phyloP scores from a whole-genome alignment of 768 basidiomycete genomes.

The Psilocybe sp. region DNA sequence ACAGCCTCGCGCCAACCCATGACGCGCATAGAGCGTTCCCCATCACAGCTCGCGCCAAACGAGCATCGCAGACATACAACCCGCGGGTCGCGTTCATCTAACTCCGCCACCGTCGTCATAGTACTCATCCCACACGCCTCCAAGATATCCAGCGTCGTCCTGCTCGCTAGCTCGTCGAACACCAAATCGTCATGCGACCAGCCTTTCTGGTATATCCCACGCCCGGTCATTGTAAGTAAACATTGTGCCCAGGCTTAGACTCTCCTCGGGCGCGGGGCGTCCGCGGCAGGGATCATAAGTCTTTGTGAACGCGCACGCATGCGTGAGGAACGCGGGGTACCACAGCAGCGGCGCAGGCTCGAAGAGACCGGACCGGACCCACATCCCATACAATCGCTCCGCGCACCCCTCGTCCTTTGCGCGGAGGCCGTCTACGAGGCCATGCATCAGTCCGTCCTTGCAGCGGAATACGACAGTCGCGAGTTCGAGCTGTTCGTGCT shows the following conservation, averaged over 20 bases:
- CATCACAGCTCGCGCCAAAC: slow-evolving; percentile 29
- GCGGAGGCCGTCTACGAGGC: slow-evolving; percentile 8
- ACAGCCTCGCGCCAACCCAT: slow-evolving; percentile 33
- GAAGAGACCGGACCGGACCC: neutral
- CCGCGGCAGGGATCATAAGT: neutral
- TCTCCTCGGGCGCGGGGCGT: slow-evolving; percentile 8
- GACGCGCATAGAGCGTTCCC: slow-evolving; percentile 25
- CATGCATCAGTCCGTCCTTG: slow-evolving; percentile 7
- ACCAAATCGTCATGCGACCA: slow-evolving; percentile 23
- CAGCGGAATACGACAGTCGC: slow-evolving; percentile 30
- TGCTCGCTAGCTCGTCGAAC: slow-evolving; percentile 28
- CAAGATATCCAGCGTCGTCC: slow-evolving; percentile 26
- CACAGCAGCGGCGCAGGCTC: slow-evolving; percentile 22
- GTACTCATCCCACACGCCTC: slow-evolving; percentile 26
- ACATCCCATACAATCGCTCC: neutral
- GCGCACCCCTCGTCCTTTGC: neutral
- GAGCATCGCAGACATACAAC: slow-evolving; percentile 35
- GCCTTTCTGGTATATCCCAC: too few relatives aligned
- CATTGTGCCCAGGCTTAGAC: slow-evolving; percentile 10
- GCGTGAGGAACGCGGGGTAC: slow-evolving; percentile 33
- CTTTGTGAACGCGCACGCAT: slow-evolving; percentile 26
- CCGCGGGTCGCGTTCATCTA: slow-evolving; percentile 28
- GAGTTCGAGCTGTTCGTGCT: slow-evolving; percentile 10
- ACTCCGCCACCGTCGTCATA: slow-evolving; percentile 15
- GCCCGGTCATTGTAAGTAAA: slow-evolving; percentile 10